These are phyloP conservation scores for Chlorella sp. DNA, from an alignment of 139 green algal genomes.

Conservation along the genomic window DNA sequence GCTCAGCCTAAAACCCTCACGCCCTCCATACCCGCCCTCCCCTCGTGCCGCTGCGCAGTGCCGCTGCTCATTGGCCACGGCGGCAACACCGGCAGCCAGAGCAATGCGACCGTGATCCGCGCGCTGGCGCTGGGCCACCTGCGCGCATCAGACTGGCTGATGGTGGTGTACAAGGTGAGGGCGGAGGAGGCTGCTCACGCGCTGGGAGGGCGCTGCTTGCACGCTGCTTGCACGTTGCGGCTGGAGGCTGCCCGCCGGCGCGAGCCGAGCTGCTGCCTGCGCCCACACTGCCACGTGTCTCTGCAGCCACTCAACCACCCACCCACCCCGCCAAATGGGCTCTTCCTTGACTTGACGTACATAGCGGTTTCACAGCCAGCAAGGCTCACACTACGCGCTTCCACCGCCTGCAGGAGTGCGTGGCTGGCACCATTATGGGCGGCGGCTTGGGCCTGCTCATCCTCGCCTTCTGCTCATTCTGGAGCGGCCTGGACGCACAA, in stretches of 20 bases:
- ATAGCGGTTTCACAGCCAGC: too few species aligned
- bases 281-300: too few species aligned
- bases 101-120: conserved; percentile 70
- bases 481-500: conserved; percentile 48
- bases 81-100: conserved; percentile 79
- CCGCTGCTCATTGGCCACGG: conserved; percentile 81
- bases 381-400: too few species aligned
- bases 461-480: conserved; percentile 55
- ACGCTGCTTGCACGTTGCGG: background rate
- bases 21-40: too few species aligned
- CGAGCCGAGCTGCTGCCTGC: too few species aligned
- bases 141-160: conserved; percentile 43
- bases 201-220: background rate
- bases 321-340: too few species aligned
- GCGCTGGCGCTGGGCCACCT: conserved; percentile 64
- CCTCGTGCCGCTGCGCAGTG: conserved; percentile 26
- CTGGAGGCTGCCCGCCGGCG: too few species aligned
- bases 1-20: too few species aligned
- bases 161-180: conserved; percentile 53
- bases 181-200: background rate
- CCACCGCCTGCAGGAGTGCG: conserved; percentile 42
- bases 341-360: too few species aligned
- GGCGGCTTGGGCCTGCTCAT: conserved; percentile 57
- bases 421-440: conserved; percentile 64
- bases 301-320: too few species aligned